Conservation (phyloP, 1,284 basidiomycete species). For the Tremellales sp. region DNA sequence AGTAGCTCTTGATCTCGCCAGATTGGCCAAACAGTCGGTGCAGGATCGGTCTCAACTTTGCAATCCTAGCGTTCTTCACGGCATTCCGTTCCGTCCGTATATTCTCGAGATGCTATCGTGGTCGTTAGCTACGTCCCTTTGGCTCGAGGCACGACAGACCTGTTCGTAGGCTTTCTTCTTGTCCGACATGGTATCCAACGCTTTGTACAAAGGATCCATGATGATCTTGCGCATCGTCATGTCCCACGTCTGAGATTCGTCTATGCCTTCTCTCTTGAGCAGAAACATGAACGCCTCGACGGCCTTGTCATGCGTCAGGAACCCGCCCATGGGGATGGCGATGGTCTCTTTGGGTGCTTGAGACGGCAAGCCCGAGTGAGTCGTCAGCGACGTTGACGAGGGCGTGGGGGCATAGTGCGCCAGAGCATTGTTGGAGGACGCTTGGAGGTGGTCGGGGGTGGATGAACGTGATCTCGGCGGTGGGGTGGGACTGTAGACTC, state of each 20-base stretch:
- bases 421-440: slow-evolving; percentile 13
- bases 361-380: slow-evolving; percentile 5
- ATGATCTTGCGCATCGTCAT: slow-evolving; percentile 96
- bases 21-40: slow-evolving; percentile 78
- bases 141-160: slow-evolving; percentile 39
- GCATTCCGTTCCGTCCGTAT: slow-evolving; percentile 67
- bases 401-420: slow-evolving; percentile 10
- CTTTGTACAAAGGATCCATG: slow-evolving; percentile 95
- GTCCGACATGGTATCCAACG: slow-evolving; percentile 86
- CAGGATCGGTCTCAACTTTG: slow-evolving; percentile 75
- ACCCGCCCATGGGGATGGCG: slow-evolving; percentile 81
- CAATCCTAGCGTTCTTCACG: slow-evolving; percentile 71
- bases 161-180: slow-evolving; percentile 92
- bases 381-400: slow-evolving; percentile 5
- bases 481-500: slow-evolving; percentile 17
- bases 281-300: slow-evolving; percentile 91
- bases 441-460: slow-evolving; percentile 15
- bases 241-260: slow-evolving; percentile 95
- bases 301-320: slow-evolving; percentile 77
- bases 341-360: slow-evolving; percentile 17
- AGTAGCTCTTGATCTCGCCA: slow-evolving; percentile 80
- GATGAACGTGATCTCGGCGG: slow-evolving; percentile 18
- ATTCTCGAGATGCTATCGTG: slow-evolving; percentile 62
- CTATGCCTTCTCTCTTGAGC: slow-evolving; percentile 80
- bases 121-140: not conserved